Conservation (phyloP, 2,329 filamentous ascomycete species). For the Septoria linicola region DNA sequence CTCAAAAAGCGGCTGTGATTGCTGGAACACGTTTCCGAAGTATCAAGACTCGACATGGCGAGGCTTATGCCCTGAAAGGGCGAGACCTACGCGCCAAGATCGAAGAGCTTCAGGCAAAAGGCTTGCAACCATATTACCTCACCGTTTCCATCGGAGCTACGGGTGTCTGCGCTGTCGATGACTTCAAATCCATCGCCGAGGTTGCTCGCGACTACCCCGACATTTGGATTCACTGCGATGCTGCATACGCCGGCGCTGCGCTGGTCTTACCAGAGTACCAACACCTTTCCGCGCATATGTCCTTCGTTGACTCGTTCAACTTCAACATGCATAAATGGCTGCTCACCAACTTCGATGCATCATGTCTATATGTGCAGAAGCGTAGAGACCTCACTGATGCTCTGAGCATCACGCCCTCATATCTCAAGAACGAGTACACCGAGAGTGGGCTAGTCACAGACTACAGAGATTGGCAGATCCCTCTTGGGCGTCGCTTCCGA, state of each 20-base stretch:
- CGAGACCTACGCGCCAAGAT: slow-evolving; percentile 61
- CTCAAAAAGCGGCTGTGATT: slow-evolving; percentile 83
- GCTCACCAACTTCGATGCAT: slow-evolving; percentile 86
- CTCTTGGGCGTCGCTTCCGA: slow-evolving; percentile 83
- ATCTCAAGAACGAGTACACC: slow-evolving; percentile 77
- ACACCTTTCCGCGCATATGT: slow-evolving; percentile 61
- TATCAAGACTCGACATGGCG: slow-evolving; percentile 61
- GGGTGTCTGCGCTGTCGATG: slow-evolving; percentile 82
- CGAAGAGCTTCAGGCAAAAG: slow-evolving; percentile 63
- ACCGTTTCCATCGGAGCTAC: slow-evolving; percentile 84
- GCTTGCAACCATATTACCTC: slow-evolving; percentile 81
- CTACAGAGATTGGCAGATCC: slow-evolving; percentile 97
- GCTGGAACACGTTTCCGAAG: slow-evolving; percentile 77
- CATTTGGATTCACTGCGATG: slow-evolving; percentile 92
- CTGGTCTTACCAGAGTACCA: slow-evolving; percentile 80
- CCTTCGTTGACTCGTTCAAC: slow-evolving; percentile 80
- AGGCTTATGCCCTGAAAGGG: slow-evolving; percentile 71
- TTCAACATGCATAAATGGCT: slow-evolving; percentile 99
- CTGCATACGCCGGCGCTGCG: slow-evolving; percentile 85
- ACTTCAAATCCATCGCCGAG: slow-evolving; percentile 67
- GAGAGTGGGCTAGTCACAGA: slow-evolving; percentile 85
- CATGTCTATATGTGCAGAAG: slow-evolving; percentile 74
- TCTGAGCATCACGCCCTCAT: slow-evolving; percentile 74
- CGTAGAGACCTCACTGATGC: slow-evolving; percentile 75
- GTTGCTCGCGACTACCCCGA: slow-evolving; percentile 55